Percentiles rank a stretch among this genome's conserved stretches.
Evolutionary conservation across 108 stramenopile genomes (phyloP).

Genomic region (Fragilariopsis cylindrus): DNA sequence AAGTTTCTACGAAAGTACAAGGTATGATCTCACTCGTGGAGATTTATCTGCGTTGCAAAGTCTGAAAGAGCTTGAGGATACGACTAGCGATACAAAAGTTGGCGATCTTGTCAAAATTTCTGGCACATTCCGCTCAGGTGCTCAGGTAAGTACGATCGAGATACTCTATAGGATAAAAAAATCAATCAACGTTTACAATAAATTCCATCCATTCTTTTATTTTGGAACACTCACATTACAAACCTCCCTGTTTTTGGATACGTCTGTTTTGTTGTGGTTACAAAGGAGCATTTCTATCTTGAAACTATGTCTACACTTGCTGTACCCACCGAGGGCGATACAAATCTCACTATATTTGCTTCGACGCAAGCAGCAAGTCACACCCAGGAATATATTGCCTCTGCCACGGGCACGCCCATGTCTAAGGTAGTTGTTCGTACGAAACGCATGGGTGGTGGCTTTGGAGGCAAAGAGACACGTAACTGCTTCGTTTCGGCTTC

Average conservation of each 20-base stretch:
- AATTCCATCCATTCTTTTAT: too few relatives aligned
- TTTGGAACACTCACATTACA: too few relatives aligned
- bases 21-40: conserved; percentile 74
- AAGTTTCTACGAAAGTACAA: conserved; percentile 72
- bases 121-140: conserved; percentile 78
- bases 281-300: conserved; percentile 90
- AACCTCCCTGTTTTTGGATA: too few relatives aligned
- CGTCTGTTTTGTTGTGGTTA: too few relatives aligned
- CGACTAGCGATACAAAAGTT: conserved; percentile 23
- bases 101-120: conserved; percentile 68
- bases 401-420: conserved; percentile 77
- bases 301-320: conserved; percentile 91
- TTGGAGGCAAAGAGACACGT: conserved; percentile 72
- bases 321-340: conserved; percentile 85
- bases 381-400: conserved; percentile 86
- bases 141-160: conserved; percentile 41
- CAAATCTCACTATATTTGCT: conserved; percentile 80
- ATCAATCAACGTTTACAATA: too few relatives aligned
- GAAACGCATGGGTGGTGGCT: conserved; percentile 95
- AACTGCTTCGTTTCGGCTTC: conserved; percentile 87
- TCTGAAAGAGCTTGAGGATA: conserved; percentile 24
- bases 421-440: conserved; percentile 87
- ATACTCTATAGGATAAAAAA: too few relatives aligned
- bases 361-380: conserved; percentile 93
- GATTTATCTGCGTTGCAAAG: conserved; percentile 44